Conservation (phyloP, 2,329 filamentous ascomycete genomes). For the Trichoderma polysporum region DNA sequence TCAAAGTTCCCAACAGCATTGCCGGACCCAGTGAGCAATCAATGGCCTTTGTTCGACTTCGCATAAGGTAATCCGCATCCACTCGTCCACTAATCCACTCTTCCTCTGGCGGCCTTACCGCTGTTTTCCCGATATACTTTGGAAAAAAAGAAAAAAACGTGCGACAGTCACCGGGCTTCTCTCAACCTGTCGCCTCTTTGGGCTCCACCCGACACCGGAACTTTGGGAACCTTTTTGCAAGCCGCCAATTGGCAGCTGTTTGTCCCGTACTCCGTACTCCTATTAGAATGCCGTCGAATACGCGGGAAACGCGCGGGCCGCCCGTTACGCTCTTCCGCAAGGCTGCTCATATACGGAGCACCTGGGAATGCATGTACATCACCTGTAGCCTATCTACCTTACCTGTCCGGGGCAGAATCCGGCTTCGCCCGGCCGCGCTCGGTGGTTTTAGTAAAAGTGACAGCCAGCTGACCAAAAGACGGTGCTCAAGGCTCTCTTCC, state of each 20-base stretch:
- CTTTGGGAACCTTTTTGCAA: constrained; percentile 17
- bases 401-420: neutral
- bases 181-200: neutral
- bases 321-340: neutral
- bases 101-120: neutral
- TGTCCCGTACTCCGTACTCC: no score
- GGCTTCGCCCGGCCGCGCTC: constrained; percentile 6
- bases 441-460: neutral
- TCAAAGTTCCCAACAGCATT: neutral
- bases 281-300: neutral
- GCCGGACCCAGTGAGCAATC: neutral
- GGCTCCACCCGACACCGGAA: constrained; percentile 1
- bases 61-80: no score
- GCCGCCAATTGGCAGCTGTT: neutral
- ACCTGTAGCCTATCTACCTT: neutral
- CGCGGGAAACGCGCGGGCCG: neutral
- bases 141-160: neutral
- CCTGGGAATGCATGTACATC: neutral
- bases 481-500: neutral
- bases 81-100: neutral
- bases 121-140: neutral
- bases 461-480: neutral
- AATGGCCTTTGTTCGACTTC: no score
- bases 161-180: neutral
- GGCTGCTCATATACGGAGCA: neutral